These are phyloP conservation scores for Globisporangium paroecandrum DNA, from an alignment of 352 stramenopile species.

Conservation along the genomic window DNA sequence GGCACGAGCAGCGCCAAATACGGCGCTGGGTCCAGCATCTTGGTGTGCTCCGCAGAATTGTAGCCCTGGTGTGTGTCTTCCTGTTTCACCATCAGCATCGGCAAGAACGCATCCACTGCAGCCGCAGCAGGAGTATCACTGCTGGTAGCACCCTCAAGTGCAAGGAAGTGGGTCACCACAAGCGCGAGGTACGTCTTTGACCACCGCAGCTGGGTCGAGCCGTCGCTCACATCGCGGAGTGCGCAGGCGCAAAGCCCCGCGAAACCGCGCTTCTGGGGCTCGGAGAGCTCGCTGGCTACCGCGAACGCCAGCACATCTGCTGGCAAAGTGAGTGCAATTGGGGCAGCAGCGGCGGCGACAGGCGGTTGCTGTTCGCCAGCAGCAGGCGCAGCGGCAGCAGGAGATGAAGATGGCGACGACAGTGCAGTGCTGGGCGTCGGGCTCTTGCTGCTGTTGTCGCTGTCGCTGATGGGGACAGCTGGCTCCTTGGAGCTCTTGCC, in stretches of 20 bases:
- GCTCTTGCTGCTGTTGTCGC: background rate
- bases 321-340: background rate
- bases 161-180: constrained; percentile 57
- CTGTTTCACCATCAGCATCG: constrained; percentile 51
- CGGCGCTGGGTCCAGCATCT: constrained; percentile 48
- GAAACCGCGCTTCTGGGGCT: constrained; percentile 64
- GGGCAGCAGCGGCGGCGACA: no score
- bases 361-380: background rate
- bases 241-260: constrained; percentile 65
- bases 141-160: constrained; percentile 17
- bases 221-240: constrained; percentile 63
- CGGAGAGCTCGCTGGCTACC: constrained; percentile 33
- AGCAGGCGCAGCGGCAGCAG: background rate
- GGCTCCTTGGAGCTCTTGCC: constrained; percentile 3
- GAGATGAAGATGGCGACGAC: background rate
- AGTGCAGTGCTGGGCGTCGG: background rate
- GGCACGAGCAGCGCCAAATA: constrained; percentile 62
- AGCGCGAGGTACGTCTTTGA: constrained; percentile 62
- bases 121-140: background rate
- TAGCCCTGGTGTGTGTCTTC: constrained; percentile 14
- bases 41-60: background rate
- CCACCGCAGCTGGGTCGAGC: constrained; percentile 51
- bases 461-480: background rate
- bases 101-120: constrained; percentile 58
- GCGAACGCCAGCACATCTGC: constrained; percentile 1